phyloP scores from a whole-genome alignment of 2,329 filamentous ascomycete genomes.

The Onygenales sp. region DNA sequence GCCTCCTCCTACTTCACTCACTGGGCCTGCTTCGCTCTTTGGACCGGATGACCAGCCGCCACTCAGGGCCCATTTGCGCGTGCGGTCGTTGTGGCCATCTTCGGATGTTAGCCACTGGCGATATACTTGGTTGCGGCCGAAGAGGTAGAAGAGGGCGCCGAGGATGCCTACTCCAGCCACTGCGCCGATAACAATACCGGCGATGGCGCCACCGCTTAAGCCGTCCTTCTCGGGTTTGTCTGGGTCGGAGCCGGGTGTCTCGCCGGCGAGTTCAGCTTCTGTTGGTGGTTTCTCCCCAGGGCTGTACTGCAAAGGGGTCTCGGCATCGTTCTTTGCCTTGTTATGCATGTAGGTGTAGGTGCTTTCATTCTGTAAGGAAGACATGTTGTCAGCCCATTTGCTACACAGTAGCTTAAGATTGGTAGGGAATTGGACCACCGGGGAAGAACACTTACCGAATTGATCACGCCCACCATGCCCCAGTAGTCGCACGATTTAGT shows the following conservation, averaged over 20 bases:
- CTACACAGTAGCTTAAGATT: background rate
- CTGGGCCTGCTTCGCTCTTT: constrained; percentile 9
- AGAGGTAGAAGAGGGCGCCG: constrained; percentile 30
- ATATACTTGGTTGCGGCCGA: constrained; percentile 27
- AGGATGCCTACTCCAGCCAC: constrained; percentile 40
- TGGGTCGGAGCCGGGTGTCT: constrained; percentile 5
- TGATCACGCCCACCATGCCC: constrained; percentile 66
- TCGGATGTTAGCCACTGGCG: constrained; percentile 25
- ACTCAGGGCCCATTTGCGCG: constrained; percentile 22
- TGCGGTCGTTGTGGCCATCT: constrained; percentile 23
- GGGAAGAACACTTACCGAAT: constrained; percentile 42
- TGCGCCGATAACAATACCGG: constrained; percentile 49
- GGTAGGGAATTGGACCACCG: no score
- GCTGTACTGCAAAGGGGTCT: no score
- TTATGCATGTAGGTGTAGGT: no score
- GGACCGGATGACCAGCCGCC: constrained; percentile 13
- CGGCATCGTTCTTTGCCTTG: no score
- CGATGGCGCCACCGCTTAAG: constrained; percentile 44
- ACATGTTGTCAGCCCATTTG: background rate
- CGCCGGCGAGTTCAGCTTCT: constrained; percentile 26
- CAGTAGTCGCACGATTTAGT: no score
- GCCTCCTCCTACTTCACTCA: constrained; percentile 1
- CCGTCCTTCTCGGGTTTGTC: constrained; percentile 6
- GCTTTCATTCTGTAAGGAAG: no score
- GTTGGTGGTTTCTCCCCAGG: constrained; percentile 28